A percentile compares a stretch with the other conserved stretches of the same genome.
phyloP scores from a whole-genome alignment of 495 filamentous ascomycete species.

The Penicillium roqueforti region DNA sequence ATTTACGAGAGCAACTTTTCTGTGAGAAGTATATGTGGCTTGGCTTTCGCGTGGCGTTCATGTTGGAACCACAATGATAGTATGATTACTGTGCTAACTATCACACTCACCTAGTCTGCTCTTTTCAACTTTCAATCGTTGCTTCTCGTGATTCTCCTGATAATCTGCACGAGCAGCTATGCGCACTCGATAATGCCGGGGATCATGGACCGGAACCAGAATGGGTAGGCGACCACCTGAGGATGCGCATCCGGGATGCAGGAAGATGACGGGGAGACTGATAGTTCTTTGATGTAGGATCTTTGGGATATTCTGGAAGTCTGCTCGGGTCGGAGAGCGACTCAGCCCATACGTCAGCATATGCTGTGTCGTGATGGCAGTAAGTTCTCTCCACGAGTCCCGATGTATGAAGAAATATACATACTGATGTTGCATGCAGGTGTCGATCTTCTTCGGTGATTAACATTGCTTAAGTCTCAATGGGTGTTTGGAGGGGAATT shows the following conservation, averaged over 20 bases:
- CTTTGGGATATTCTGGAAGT: constrained; percentile 95
- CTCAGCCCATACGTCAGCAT: constrained; percentile 94
- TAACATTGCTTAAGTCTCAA: neutral
- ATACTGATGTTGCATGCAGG: constrained; percentile 22
- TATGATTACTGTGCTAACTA: constrained; percentile 8
- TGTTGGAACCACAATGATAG: constrained; percentile 9
- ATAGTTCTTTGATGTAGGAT: constrained; percentile 46
- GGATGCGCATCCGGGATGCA: neutral
- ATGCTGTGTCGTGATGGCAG: constrained; percentile 92
- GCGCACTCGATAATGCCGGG: constrained; percentile 85
- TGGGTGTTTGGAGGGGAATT: neutral
- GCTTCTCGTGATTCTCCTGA: constrained; percentile 85
- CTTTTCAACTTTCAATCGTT: constrained; percentile 98
- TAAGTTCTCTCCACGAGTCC: constrained; percentile 43
- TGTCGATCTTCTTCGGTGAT: constrained; percentile 44
- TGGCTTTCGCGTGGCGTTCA: constrained; percentile 11
- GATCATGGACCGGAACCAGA: constrained; percentile 89
- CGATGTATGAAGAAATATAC: neutral
- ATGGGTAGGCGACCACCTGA: constrained; percentile 56
- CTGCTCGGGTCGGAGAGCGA: constrained; percentile 86
- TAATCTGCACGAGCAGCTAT: constrained; percentile 94
- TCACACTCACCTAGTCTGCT: constrained; percentile 59
- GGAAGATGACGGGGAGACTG: constrained; percentile 4
- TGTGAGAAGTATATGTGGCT: neutral
- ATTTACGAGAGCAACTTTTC: neutral